phyloP scores from a whole-genome alignment of 257 asterid species.

The Ocimum tenuiflorum region DNA sequence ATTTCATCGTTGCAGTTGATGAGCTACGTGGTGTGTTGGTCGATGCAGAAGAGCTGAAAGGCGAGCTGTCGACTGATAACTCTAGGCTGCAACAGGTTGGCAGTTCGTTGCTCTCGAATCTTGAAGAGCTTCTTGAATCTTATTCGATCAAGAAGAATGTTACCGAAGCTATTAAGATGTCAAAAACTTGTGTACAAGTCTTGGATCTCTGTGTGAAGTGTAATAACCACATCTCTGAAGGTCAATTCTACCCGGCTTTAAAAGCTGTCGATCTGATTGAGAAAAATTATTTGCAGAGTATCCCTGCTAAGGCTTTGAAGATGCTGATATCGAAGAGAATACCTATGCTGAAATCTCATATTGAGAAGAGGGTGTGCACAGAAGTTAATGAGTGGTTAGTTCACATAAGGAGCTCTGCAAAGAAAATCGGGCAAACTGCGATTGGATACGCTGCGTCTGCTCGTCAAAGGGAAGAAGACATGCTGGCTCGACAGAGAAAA shows the following conservation, averaged over 20 bases:
- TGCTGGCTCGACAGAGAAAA: constrained; percentile 89
- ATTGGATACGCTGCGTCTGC: constrained; percentile 75
- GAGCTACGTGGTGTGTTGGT: constrained; percentile 92
- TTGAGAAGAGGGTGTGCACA: constrained; percentile 65
- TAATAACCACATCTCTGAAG: constrained; percentile 64
- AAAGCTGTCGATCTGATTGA: constrained; percentile 87
- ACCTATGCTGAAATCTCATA: constrained; percentile 62
- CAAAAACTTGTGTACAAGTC: constrained; percentile 59
- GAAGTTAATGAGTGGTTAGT: constrained; percentile 93
- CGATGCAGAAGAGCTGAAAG: constrained; percentile 85
- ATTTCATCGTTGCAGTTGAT: constrained; percentile 81
- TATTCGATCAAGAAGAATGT: constrained; percentile 69
- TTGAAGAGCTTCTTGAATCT: constrained; percentile 83
- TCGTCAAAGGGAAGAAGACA: constrained; percentile 90
- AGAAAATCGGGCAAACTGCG: constrained; percentile 87
- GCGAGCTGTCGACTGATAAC: constrained; percentile 79
- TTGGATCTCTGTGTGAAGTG: constrained; percentile 82
- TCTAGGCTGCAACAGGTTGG: constrained; percentile 77
- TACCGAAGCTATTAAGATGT: constrained; percentile 76
- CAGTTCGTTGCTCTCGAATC: constrained; percentile 56
- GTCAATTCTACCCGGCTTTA: constrained; percentile 78
- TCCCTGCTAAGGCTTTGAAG: constrained; percentile 59
- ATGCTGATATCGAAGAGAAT: constrained; percentile 50
- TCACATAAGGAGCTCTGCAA: constrained; percentile 73
- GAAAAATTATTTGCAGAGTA: constrained; percentile 53